phyloP scores from a whole-genome alignment of 2,329 filamentous ascomycete species.

The Claviceps sp. region DNA sequence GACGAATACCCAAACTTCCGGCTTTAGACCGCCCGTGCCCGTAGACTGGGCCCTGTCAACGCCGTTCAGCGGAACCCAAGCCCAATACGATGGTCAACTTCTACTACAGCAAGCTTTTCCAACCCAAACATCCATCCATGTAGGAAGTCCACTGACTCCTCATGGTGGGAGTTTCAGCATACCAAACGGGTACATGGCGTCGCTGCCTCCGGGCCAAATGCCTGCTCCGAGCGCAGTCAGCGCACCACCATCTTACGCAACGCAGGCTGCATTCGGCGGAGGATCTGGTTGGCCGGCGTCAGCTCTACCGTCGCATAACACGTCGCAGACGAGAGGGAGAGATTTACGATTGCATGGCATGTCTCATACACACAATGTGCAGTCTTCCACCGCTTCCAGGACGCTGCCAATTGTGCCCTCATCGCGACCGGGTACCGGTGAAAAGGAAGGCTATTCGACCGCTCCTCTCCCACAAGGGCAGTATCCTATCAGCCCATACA shows the following conservation, averaged over 20 bases:
- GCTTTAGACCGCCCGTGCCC: neutral
- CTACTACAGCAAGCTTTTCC: neutral
- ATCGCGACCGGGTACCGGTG: neutral
- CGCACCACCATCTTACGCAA: neutral
- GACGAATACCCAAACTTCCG: neutral
- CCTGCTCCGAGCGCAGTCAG: neutral
- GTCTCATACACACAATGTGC: neutral
- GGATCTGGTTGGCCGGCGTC: neutral
- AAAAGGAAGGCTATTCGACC: constrained; percentile 1
- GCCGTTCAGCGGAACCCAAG: neutral
- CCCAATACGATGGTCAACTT: neutral
- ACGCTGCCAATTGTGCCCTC: neutral
- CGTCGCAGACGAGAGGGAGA: neutral
- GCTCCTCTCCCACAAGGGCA: constrained; percentile 16
- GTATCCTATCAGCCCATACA: constrained; percentile 27
- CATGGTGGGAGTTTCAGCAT: neutral
- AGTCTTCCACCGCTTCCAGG: neutral
- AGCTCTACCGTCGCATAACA: neutral
- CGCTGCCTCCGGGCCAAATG: neutral
- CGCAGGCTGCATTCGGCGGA: neutral
- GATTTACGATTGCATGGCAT: neutral
- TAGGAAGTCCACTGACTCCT: neutral
- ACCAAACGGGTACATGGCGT: neutral
- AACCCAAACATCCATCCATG: neutral
- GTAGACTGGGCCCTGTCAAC: neutral